Conservation (phyloP, 2,329 filamentous ascomycete species). For the Apiospora kogelbergensis region DNA sequence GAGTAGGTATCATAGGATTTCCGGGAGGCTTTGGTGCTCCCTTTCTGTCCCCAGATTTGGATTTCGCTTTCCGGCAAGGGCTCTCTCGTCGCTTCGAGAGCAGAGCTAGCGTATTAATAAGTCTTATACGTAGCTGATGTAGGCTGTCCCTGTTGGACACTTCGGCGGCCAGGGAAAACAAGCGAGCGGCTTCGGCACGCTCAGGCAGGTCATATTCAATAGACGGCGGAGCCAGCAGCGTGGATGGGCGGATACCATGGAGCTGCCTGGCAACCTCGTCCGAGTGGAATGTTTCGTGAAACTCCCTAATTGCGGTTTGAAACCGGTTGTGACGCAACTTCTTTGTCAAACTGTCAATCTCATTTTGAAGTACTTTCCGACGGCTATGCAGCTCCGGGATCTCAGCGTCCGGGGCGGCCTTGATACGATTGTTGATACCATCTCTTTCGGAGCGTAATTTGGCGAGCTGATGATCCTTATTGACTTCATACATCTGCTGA, state of each 20-base stretch:
- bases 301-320: not conserved
- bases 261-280: not conserved
- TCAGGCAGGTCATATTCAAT: not conserved
- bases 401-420: not conserved
- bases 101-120: not conserved
- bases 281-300: not conserved
- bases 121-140: not conserved
- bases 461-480: constrained; percentile 16
- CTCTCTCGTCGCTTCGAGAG: not conserved
- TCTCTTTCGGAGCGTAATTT: not conserved
- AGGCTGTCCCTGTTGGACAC: not conserved
- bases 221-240: not conserved
- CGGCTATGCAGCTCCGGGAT: not conserved
- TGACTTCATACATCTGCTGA: constrained; percentile 20
- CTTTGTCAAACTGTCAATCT: not conserved
- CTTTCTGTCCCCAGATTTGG: not conserved
- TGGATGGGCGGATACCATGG: not conserved
- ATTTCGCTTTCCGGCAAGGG: not conserved
- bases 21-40: not conserved
- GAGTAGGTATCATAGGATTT: not conserved
- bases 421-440: not conserved
- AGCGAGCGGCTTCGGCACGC: not conserved
- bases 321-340: not conserved
- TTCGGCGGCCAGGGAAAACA: not conserved
- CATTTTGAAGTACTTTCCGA: not conserved